Evolutionary conservation across 345 rosid species (phyloP), one percentile per base, ranked within the genome.

Genomic region (Tarenaya hassleriana): DNA sequence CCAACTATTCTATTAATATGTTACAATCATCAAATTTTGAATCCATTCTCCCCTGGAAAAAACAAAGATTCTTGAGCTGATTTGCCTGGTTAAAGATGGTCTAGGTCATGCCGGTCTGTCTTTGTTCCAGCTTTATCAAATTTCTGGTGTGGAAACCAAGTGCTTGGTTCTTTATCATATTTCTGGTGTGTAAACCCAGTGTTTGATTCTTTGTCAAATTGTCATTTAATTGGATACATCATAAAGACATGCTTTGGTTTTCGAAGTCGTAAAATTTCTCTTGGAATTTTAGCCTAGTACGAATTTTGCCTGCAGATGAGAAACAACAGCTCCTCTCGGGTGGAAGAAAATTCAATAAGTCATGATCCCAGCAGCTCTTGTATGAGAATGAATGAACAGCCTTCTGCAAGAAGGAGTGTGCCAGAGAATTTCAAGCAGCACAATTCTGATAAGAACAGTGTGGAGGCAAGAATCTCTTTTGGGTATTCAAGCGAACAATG

Each of bases 281-380:
- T 34, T 47, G n/a, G 60, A 47, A 34, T 39, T 52, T 47, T 21
- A 16, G 53, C 17, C 21, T 58, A 47, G 38, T 51, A 55, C 5
- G 29, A 24, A 59, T 48, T 47, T 55, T 55, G 31, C 17, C 49
- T 69, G 75, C 73, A 76, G 80, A 69, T 62, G 15, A 72, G 66
- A 63, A 69, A 70, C 69, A 64, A 45, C 52, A 14, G 55, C 31
- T 53, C 38, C 62, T 50, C 61, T 41, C 29, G 3, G 5, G 64
- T 55, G 35, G 83, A 75, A 71, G 72, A 71, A 62, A 62, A 60
- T 51, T 14, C 34, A 17, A 68, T 65, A 55, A 70, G 70, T 47
- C 60, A 33, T 40, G 70, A 69, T 70, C 60, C 58, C 49, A 69
- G 49, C 54, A 55, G 45, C 72, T 65, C 67, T 15, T 41, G 34